phyloP scores from a whole-genome alignment of 148 eudicot species.

The Dianthus caryophyllus region DNA sequence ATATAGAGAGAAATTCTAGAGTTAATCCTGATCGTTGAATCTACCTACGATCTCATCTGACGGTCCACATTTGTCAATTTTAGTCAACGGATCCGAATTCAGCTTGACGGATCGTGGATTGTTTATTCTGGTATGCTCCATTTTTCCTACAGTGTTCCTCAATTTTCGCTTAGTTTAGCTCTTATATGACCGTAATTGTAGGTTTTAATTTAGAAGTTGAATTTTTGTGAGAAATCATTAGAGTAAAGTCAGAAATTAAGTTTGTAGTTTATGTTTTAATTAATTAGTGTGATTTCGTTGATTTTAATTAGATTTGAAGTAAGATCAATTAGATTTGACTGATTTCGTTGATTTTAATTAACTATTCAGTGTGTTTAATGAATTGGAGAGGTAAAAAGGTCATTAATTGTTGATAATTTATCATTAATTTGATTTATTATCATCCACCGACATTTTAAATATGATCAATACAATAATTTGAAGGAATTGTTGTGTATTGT shows the following conservation, averaged over 20 bases:
- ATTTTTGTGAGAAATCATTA: constrained; percentile 1
- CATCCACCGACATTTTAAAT: not conserved
- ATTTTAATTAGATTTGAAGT: not conserved
- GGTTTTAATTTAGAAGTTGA: not conserved
- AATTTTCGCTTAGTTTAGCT: not conserved
- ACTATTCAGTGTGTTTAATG: not conserved
- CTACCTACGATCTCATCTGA: constrained; percentile 18
- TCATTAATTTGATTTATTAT: not conserved
- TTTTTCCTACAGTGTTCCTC: constrained; percentile 1
- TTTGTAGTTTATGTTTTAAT: constrained; percentile 7
- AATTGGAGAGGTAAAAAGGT: not conserved
- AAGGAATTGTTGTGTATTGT: no score
- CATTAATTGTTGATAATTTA: not conserved
- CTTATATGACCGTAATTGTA: not conserved
- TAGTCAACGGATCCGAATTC: constrained; percentile 25
- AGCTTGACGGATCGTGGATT: constrained; percentile 13
- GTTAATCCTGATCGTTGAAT: constrained; percentile 7
- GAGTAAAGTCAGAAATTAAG: not conserved
- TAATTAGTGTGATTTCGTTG: no score
- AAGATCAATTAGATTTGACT: constrained; percentile 8
- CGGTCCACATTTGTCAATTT: not conserved
- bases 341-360: not conserved
- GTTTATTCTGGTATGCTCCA: not conserved
- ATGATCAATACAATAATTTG: no score
- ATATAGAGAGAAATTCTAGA: constrained; percentile 8